Percentiles rank a stretch among this genome's conserved stretches.
Conservation (phyloP, 371 early-diverging fungal genomes). For the Lichtheimia ornata region DNA sequence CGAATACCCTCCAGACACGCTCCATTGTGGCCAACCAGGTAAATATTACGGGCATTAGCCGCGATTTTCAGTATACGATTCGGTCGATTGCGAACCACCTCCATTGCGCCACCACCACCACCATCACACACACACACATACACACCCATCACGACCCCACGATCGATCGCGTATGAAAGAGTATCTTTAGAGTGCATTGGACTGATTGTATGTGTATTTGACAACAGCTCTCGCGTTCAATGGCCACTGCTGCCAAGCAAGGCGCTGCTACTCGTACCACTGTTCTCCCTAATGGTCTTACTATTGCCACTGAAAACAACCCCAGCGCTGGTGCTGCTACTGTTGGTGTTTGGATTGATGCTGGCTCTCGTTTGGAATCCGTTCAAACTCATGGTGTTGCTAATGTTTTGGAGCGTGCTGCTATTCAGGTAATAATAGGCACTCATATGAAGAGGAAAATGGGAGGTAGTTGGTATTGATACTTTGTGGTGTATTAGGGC, state of each 20-base stretch:
- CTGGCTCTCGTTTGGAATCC: slow-evolving; percentile 89
- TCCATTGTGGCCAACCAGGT: slow-evolving; percentile 24
- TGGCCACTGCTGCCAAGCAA: slow-evolving; percentile 24
- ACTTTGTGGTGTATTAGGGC: slow-evolving; percentile 6
- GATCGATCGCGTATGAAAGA: background rate
- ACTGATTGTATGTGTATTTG: background rate
- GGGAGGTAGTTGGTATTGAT: background rate
- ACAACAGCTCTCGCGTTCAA: slow-evolving; percentile 21
- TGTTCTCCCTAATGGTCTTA: slow-evolving; percentile 85
- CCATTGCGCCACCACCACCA: background rate
- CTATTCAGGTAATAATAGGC: slow-evolving; percentile 79
- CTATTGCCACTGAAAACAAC: slow-evolving; percentile 89
- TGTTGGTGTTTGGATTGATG: slow-evolving; percentile 95
- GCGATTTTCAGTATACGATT: background rate
- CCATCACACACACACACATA: too few species aligned
- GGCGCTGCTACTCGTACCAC: slow-evolving; percentile 70
- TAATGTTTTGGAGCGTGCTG: slow-evolving; percentile 94
- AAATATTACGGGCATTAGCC: slow-evolving; percentile 2
- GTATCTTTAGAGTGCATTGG: background rate
- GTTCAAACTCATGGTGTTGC: slow-evolving; percentile 89
- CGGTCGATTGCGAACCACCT: background rate
- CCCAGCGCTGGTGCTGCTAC: slow-evolving; percentile 87
- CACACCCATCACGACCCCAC: background rate
- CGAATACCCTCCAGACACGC: slow-evolving; percentile 24
- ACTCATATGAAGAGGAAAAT: background rate